A percentile compares a stretch with the other conserved stretches of the same genome.
Conservation (phyloP, 257 asterid species). For the Nicotiana otophora region DNA sequence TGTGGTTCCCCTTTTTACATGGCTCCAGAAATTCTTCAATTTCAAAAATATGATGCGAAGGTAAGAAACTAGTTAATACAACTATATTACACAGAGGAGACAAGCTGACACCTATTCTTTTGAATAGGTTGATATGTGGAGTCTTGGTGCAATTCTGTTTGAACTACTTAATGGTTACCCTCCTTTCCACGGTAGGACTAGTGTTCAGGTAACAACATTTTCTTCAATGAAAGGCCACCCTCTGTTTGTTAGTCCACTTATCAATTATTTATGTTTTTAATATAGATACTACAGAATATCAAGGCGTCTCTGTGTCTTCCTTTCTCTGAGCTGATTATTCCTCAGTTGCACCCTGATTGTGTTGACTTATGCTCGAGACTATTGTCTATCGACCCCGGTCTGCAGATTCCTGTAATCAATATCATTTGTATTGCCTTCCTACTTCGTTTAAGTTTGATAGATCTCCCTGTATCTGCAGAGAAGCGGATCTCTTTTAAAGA, state of each 20-base stretch:
- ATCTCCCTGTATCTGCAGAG: constrained; percentile 29
- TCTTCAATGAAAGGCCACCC: background rate
- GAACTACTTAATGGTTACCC: constrained; percentile 56
- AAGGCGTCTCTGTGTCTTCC: constrained; percentile 34
- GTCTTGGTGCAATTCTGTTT: constrained; percentile 49
- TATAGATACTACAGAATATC: constrained; percentile 48
- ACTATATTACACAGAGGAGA: background rate
- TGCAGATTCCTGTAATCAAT: background rate
- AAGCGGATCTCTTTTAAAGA: constrained; percentile 42
- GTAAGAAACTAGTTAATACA: constrained; percentile 14
- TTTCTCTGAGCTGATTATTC: constrained; percentile 23
- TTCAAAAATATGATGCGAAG: constrained; percentile 44
- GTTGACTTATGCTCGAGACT: constrained; percentile 43
- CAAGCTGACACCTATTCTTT: background rate
- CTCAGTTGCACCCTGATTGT: constrained; percentile 36
- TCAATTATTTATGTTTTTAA: background rate
- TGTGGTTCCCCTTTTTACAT: constrained; percentile 54
- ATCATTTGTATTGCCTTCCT: background rate
- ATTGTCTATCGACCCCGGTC: constrained; percentile 44
- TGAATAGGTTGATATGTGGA: constrained; percentile 55
- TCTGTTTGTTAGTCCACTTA: background rate
- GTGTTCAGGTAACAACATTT: constrained; percentile 33
- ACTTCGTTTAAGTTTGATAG: background rate
- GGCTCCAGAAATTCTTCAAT: constrained; percentile 58
- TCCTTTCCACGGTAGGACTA: constrained; percentile 46